phyloP scores from a whole-genome alignment of 768 basidiomycete species.

The Lyophyllum decastes region DNA sequence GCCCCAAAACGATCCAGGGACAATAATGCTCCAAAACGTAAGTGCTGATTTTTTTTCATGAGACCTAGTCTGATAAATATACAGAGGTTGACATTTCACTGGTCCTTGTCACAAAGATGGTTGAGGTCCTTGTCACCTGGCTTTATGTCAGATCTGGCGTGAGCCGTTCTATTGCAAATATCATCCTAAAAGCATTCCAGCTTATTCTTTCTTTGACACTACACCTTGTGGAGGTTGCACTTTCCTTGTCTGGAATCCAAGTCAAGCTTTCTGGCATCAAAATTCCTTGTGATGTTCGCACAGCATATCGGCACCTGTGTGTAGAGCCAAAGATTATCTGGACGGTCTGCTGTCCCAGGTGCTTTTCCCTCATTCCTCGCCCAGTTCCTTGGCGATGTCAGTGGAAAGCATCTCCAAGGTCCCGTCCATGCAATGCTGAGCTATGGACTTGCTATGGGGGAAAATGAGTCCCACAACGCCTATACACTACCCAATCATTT shows the following conservation, averaged over 20 bases:
- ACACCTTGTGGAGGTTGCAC: constrained; percentile 8
- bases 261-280: constrained; percentile 5
- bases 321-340: constrained; percentile 24
- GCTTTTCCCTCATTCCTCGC: constrained; percentile 16
- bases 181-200: constrained; percentile 15
- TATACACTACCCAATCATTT: constrained; percentile 23
- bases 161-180: constrained; percentile 12
- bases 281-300: constrained; percentile 25
- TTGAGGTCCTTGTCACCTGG: constrained; percentile 18
- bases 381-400: constrained; percentile 17
- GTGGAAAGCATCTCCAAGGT: constrained; percentile 10
- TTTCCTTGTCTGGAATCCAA: constrained; percentile 10
- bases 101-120: neutral
- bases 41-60: neutral
- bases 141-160: constrained; percentile 19
- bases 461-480: neutral
- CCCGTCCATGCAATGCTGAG: neutral
- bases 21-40: constrained; percentile 1
- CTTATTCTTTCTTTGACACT: constrained; percentile 17
- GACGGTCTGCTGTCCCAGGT: neutral
- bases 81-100: neutral
- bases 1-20: neutral
- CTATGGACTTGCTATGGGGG: neutral
- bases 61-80: neutral
- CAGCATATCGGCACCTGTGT: constrained; percentile 12